Evolutionary conservation across 441 rosid species (phyloP), one percentile per base, ranked within the genome.

Genomic region (Adansonia gregorii): DNA sequence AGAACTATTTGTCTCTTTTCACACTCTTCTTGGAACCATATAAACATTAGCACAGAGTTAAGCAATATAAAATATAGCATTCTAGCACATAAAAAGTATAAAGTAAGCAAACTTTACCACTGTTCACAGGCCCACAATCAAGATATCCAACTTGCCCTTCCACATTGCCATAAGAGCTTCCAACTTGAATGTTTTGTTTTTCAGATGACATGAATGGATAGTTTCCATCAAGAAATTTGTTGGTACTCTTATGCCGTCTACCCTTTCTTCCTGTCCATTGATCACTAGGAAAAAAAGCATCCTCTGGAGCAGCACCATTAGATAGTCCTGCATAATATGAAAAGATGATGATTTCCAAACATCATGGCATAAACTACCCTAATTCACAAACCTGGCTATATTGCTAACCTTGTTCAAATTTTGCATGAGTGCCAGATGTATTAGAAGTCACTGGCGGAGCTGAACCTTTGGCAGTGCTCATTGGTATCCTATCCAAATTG

Each of bases 221-320:
- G 81, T 84, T 89, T 77, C 86, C 90, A 79, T 88, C 94, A 77
- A 73, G 69, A 80, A 87, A 72, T 87, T 85, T 88, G 79, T 84
- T 78, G 71, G 91, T 85, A 82, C 80, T 87, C 86, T 85, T 95
- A 75, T 89, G 95, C 77, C 97, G 91, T 85, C 97, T 91, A 76
- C 90, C 76, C 84, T 84, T 94, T 88, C 95, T 89, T 82, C 94
- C 95, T 7, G 83, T 63, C 35, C 87, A 83, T 78, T 87, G 81
- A 69, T 89, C 93, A 72, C 87, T 79, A 58, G 80, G 83, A 72
- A 88, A 76, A 78, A 79, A 70, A 73, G 86, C 87, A 86, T 83
- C 87, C 79, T 86, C 88, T 6, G 74, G 64, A 78, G 80, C 73
- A 61, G 75, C 84, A 78, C 86, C 86, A 61, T 82, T 84, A 77